phyloP scores from a whole-genome alignment of 2,329 filamentous ascomycete species.

The Cladosporium sp. region DNA sequence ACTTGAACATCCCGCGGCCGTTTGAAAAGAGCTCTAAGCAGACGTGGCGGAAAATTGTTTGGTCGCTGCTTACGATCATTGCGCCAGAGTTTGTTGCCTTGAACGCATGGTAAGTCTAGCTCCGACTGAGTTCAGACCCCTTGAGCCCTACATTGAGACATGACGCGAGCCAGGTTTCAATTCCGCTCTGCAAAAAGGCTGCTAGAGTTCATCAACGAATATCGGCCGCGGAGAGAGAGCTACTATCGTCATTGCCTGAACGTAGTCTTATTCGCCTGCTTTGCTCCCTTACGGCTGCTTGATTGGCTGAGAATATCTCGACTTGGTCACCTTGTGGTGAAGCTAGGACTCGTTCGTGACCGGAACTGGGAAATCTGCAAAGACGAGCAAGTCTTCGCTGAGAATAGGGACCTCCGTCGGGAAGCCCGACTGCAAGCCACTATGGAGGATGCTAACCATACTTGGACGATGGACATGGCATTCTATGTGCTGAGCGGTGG shows the following conservation, averaged over 20 bases:
- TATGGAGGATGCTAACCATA: not conserved
- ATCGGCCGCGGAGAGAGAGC: not conserved
- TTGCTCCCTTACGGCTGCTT: not conserved
- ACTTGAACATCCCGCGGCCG: conserved; percentile 15
- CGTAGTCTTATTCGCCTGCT: not conserved
- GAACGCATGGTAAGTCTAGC: not conserved
- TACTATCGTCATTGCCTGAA: not conserved
- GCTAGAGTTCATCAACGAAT: not conserved
- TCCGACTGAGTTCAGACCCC: too few species aligned
- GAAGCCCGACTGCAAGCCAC: not conserved
- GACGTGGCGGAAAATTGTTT: conserved; percentile 9
- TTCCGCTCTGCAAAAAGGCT: not conserved
- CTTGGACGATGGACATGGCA: not conserved
- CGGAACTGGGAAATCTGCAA: not conserved
- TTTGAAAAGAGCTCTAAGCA: conserved; percentile 11
- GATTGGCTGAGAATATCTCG: not conserved
- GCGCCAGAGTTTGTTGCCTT: conserved; percentile 14
- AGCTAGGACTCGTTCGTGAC: not conserved
- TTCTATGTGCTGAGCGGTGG: not conserved
- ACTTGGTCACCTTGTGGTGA: not conserved
- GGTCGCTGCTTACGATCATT: conserved; percentile 14
- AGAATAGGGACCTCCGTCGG: not conserved
- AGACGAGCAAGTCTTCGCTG: not conserved
- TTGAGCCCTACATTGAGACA: not conserved
- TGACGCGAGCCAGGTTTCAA: not conserved